phyloP scores from a whole-genome alignment of 208 protist genomes.

The Acanthamoeba castellanii region DNA sequence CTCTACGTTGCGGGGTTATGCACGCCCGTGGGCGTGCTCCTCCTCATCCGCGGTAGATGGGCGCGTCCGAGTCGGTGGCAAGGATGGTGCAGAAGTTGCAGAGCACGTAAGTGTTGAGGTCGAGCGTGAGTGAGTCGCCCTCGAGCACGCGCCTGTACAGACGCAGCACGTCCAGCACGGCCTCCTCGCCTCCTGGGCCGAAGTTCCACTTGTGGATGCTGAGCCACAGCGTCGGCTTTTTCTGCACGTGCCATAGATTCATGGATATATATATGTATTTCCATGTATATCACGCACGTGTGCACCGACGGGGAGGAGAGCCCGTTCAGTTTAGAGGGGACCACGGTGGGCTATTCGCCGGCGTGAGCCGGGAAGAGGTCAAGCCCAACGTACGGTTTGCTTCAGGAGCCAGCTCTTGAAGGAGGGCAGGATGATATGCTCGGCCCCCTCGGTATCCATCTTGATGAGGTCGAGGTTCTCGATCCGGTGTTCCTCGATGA shows the following conservation, averaged over 20 bases:
- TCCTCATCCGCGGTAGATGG: neutral
- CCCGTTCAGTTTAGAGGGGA: too few relatives aligned
- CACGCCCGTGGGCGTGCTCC: too few relatives aligned
- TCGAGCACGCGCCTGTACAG: conserved; percentile 1
- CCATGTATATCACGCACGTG: too few relatives aligned
- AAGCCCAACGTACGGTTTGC: conserved; percentile 1
- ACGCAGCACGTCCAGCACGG: conserved; percentile 40
- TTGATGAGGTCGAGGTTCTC: conserved; percentile 66
- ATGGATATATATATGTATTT: neutral
- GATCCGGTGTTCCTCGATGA: conserved; percentile 64
- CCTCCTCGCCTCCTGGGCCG: conserved; percentile 5
- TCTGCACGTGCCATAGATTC: too few relatives aligned
- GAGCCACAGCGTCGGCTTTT: conserved; percentile 63
- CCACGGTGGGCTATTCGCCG: too few relatives aligned
- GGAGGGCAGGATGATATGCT: conserved; percentile 31
- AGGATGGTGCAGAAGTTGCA: conserved; percentile 66
- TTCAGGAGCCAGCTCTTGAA: conserved; percentile 47
- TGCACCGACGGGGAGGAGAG: too few relatives aligned
- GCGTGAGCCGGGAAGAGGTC: neutral
- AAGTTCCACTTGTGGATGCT: conserved; percentile 70
- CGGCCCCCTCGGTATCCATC: conserved; percentile 54
- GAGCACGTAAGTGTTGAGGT: conserved; percentile 24
- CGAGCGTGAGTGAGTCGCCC: neutral
- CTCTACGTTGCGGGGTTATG: too few relatives aligned
- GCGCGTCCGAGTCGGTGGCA: conserved; percentile 18